A percentile compares a stretch with the other conserved stretches of the same genome.
Conservation (phyloP, 2,329 filamentous ascomycete genomes). For the Lasiodiplodia sp. region DNA sequence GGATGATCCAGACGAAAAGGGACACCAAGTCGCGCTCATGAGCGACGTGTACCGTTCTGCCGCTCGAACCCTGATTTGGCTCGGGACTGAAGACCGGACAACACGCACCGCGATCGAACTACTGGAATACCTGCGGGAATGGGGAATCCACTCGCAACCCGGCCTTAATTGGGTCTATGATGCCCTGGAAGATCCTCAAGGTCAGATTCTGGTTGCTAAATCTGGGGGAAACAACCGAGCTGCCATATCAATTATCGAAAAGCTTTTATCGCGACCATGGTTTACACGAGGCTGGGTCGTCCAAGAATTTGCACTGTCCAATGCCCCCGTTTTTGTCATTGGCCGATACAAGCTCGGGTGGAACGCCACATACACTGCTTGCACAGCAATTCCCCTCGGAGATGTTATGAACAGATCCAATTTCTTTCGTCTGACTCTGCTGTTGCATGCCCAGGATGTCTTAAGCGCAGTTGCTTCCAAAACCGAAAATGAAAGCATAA, state of each 20-base stretch:
- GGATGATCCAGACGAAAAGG: conserved; percentile 22
- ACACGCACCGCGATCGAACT: background rate
- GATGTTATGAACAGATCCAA: too few relatives aligned
- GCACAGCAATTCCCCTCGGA: too few relatives aligned
- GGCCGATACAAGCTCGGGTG: background rate
- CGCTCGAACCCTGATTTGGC: conserved; percentile 28
- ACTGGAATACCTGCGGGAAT: background rate
- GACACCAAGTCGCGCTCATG: conserved; percentile 27
- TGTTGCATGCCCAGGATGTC: too few relatives aligned
- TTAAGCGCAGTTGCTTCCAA: too few relatives aligned
- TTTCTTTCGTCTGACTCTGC: too few relatives aligned
- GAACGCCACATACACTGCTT: too few relatives aligned
- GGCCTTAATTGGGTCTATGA: accelerated
- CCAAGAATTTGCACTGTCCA: background rate
- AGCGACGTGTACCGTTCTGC: conserved; percentile 24
- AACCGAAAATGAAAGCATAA: background rate
- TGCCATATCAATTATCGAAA: background rate
- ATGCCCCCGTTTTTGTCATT: background rate
- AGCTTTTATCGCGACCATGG: background rate
- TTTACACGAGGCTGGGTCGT: background rate
- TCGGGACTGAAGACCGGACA: conserved; percentile 22
- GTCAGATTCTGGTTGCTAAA: background rate
- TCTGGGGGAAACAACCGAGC: background rate
- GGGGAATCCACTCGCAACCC: background rate
- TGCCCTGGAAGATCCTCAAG: background rate